phyloP scores from a whole-genome alignment of 1,139 yeast species.

The Yamadazyma epiphylla region DNA sequence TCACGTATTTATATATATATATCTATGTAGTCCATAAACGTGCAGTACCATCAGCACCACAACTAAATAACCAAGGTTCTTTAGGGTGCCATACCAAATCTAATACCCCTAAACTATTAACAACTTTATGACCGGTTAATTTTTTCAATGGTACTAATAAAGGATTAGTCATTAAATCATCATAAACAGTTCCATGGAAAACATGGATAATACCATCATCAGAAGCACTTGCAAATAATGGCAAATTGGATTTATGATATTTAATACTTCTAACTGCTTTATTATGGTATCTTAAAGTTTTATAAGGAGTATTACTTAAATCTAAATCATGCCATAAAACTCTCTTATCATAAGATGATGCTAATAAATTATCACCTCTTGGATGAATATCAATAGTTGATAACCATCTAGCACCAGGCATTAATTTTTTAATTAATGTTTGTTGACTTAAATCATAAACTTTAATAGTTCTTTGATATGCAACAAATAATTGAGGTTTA shows the following conservation, averaged over 20 bases:
- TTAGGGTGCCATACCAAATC: slow-evolving; percentile 94
- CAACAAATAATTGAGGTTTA: slow-evolving; percentile 90
- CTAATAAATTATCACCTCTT: slow-evolving; percentile 89
- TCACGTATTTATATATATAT: slow-evolving; percentile 7
- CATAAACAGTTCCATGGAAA: slow-evolving; percentile 96
- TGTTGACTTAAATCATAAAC: slow-evolving; percentile 89
- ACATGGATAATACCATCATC: slow-evolving; percentile 94
- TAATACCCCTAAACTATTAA: slow-evolving; percentile 82
- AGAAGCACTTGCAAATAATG: slow-evolving; percentile 92
- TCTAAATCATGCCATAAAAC: slow-evolving; percentile 98
- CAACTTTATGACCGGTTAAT: slow-evolving; percentile 84
- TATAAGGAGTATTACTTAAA: slow-evolving; percentile 84
- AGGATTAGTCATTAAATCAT: slow-evolving; percentile 93
- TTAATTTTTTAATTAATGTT: slow-evolving; percentile 71
- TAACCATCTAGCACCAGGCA: slow-evolving; percentile 97
- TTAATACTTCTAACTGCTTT: slow-evolving; percentile 87
- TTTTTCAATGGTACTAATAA: slow-evolving; percentile 94
- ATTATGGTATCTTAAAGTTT: slow-evolving; percentile 90
- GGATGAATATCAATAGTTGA: slow-evolving; percentile 92
- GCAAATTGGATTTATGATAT: slow-evolving; percentile 82
- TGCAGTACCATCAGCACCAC: slow-evolving; percentile 98
- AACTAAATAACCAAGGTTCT: slow-evolving; percentile 96
- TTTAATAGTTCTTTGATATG: slow-evolving; percentile 88
- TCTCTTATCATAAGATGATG: slow-evolving; percentile 91
- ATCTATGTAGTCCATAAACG: slow-evolving; percentile 85